A percentile compares a stretch with the other conserved stretches of the same genome.
These are phyloP conservation scores for Penicillium sp. DNA, from an alignment of 2,329 filamentous ascomycete species.

Conservation along the genomic window DNA sequence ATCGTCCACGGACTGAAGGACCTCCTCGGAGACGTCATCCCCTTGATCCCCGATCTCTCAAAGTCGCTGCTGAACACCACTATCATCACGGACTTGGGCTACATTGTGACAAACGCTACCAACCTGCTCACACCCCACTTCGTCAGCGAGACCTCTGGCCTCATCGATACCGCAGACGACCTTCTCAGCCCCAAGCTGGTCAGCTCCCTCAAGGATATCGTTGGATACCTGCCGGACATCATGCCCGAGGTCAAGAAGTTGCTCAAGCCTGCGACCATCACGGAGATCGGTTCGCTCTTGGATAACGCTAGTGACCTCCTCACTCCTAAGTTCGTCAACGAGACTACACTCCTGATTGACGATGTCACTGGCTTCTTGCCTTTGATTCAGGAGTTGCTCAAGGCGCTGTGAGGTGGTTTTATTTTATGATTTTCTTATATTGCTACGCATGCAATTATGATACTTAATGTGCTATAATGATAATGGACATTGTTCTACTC, in stretches of 20 bases:
- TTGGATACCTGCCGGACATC: constrained; percentile 27
- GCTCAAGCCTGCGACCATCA: constrained; percentile 25
- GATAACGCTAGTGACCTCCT: constrained; percentile 30
- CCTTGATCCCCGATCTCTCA: constrained; percentile 22
- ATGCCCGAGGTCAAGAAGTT: constrained; percentile 32
- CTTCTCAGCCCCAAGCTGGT: constrained; percentile 31
- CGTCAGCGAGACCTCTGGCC: constrained; percentile 29
- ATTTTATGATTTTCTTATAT: constrained; percentile 11
- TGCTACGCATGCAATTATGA: constrained; percentile 8
- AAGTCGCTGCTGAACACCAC: constrained; percentile 26
- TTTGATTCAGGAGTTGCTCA: constrained; percentile 20
- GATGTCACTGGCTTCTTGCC: constrained; percentile 23
- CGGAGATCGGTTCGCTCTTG: constrained; percentile 26
- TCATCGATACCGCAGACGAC: constrained; percentile 31
- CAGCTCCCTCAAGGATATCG: constrained; percentile 26
- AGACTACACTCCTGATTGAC: constrained; percentile 21
- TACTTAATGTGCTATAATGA: constrained; percentile 12
- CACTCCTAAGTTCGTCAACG: constrained; percentile 29
- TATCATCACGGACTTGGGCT: constrained; percentile 30
- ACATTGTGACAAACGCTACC: constrained; percentile 34
- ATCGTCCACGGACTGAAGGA: constrained; percentile 23
- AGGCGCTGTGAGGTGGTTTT: constrained; percentile 15
- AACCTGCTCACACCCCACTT: constrained; percentile 32
- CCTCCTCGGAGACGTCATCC: constrained; percentile 21
- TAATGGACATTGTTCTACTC: constrained; percentile 8